These are phyloP conservation scores for Leptographium flavum DNA, from an alignment of 2,329 filamentous ascomycete genomes.

Conservation along the genomic window DNA sequence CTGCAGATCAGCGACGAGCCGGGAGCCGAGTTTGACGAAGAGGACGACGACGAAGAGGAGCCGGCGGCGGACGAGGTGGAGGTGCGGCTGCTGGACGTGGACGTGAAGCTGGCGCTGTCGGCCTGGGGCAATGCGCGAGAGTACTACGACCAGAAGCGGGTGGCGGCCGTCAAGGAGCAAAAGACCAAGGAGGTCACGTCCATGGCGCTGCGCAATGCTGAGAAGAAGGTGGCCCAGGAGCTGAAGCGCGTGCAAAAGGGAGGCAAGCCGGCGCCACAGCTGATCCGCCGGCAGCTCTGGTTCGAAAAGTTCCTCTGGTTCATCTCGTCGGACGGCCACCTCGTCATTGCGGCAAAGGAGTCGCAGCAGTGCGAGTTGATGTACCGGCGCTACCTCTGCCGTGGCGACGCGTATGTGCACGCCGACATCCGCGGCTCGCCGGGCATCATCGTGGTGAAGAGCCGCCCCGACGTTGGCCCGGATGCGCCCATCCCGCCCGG, in stretches of 20 bases:
- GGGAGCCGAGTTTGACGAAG: slow-evolving; percentile 39
- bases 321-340: slow-evolving; percentile 85
- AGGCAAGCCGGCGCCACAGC: slow-evolving; percentile 71
- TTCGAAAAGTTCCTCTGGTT: slow-evolving; percentile 98
- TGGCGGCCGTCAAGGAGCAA: slow-evolving; percentile 72
- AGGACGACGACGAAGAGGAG: slow-evolving; percentile 37
- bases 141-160: slow-evolving; percentile 83
- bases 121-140: slow-evolving; percentile 82
- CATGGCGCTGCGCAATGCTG: slow-evolving; percentile 75
- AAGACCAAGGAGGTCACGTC: slow-evolving; percentile 72
- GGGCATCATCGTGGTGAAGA: slow-evolving; percentile 71
- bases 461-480: slow-evolving; percentile 52
- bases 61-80: slow-evolving; percentile 32
- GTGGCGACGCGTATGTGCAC: slow-evolving; percentile 84
- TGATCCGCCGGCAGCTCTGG: slow-evolving; percentile 75
- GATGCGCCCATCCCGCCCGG: slow-evolving; percentile 84
- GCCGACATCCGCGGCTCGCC: slow-evolving; percentile 77
- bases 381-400: slow-evolving; percentile 75
- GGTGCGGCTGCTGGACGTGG: slow-evolving; percentile 53
- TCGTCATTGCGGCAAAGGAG: slow-evolving; percentile 82
- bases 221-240: slow-evolving; percentile 75
- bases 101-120: slow-evolving; percentile 69
- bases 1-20: slow-evolving; percentile 61
- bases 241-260: slow-evolving; percentile 80
- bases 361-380: slow-evolving; percentile 79